phyloP scores from a whole-genome alignment of 306 rosid genomes.

The Lathyrus aphaca region DNA sequence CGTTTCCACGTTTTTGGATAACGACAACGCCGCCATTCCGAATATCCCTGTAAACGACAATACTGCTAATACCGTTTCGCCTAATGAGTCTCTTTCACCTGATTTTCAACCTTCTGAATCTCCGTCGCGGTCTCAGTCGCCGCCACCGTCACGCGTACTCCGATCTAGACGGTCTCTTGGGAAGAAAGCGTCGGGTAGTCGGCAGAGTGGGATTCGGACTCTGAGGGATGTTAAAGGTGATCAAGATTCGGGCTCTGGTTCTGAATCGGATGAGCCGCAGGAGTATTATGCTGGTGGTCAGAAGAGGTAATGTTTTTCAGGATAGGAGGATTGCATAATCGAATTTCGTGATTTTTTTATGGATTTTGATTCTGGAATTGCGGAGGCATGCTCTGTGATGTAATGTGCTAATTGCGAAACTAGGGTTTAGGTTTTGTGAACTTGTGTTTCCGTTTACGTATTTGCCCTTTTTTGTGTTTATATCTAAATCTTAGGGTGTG shows the following conservation, averaged over 20 bases:
- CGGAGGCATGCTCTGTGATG: background rate
- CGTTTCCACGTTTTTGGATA: conserved; percentile 76
- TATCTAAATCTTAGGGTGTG: background rate
- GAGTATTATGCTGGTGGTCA: conserved; percentile 91
- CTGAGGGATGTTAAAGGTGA: conserved; percentile 70
- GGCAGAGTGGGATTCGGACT: conserved; percentile 57
- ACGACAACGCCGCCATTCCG: background rate
- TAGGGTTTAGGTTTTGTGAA: background rate
- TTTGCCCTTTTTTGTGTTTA: background rate
- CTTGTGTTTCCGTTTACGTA: background rate
- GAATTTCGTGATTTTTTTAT: background rate
- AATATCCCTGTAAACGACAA: background rate
- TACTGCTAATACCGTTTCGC: conserved; percentile 8
- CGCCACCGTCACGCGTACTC: conserved; percentile 60
- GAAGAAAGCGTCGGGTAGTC: conserved; percentile 56
- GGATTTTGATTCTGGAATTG: background rate
- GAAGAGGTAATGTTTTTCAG: conserved; percentile 57
- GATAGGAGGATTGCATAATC: background rate
- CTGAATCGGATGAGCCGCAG: conserved; percentile 72
- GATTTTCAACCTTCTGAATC: conserved; percentile 43
- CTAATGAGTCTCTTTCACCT: conserved; percentile 49
- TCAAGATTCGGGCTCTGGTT: conserved; percentile 36
- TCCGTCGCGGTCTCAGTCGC: conserved; percentile 45
- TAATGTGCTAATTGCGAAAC: background rate
- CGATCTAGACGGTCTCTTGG: conserved; percentile 63